phyloP scores from a whole-genome alignment of 139 green algal species.

The Chlorella ohadii region DNA sequence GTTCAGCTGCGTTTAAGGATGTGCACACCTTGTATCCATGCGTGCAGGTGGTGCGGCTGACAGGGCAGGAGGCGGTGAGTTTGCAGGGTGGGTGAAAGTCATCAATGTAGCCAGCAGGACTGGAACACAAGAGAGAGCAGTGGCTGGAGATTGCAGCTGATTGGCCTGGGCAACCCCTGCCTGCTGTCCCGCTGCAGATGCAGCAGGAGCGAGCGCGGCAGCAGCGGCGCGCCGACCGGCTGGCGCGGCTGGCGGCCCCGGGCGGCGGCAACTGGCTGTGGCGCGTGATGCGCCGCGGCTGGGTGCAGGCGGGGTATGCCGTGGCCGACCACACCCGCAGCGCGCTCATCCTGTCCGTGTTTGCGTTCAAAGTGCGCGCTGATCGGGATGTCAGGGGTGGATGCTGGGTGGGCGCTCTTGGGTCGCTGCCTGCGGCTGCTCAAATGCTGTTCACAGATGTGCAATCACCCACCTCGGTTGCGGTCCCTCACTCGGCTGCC shows the following conservation, averaged over 20 bases:
- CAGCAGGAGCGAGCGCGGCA: slow-evolving; percentile 40
- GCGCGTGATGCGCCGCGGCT: slow-evolving; percentile 36
- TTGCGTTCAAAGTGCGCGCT: slow-evolving; percentile 85
- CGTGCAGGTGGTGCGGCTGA: slow-evolving; percentile 59
- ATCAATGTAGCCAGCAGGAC: too few relatives aligned
- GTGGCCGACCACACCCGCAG: slow-evolving; percentile 71
- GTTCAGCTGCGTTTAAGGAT: too few relatives aligned
- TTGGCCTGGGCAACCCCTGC: too few relatives aligned
- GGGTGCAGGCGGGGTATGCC: slow-evolving; percentile 42
- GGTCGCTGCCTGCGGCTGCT: too few relatives aligned
- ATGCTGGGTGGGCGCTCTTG: not conserved
- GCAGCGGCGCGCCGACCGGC: slow-evolving; percentile 36
- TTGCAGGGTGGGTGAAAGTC: not conserved
- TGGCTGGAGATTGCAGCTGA: too few relatives aligned
- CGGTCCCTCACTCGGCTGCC: not conserved
- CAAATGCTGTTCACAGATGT: too few relatives aligned
- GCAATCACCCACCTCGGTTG: too few relatives aligned
- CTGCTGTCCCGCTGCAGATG: slow-evolving; percentile 23
- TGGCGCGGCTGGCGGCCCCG: slow-evolving; percentile 18
- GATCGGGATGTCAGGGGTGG: not conserved
- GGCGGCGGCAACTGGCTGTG: slow-evolving; percentile 4
- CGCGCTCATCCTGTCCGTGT: slow-evolving; percentile 84
- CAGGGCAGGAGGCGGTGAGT: slow-evolving; percentile 66
- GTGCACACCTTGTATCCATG: too few relatives aligned
- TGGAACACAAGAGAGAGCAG: too few relatives aligned